Evolutionary conservation across 106 monocot species (phyloP).

Genomic region (Platanthera zijinensis): DNA sequence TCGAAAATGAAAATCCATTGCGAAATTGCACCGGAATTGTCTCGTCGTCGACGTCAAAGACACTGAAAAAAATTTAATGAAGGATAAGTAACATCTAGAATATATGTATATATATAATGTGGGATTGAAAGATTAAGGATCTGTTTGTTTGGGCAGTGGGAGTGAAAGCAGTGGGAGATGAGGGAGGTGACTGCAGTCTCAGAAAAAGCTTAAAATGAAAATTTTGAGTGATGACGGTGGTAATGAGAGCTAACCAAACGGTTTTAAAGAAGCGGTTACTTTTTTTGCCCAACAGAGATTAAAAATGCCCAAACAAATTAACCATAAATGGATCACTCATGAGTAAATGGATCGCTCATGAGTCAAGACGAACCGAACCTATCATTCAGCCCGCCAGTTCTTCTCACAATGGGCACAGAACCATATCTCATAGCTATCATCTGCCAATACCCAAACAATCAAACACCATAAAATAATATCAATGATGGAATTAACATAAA

Average conservation of each 20-base stretch:
- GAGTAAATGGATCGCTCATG: neutral
- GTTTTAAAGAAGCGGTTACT: neutral
- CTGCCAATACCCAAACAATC: slow-evolving; percentile 26
- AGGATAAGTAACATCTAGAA: neutral
- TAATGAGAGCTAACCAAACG: neutral
- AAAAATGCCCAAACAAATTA: too few relatives aligned
- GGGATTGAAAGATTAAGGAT: too few relatives aligned
- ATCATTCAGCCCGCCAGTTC: slow-evolving; percentile 87
- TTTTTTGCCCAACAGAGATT: too few relatives aligned
- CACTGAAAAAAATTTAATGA: slow-evolving; percentile 28
- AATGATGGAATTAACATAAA: neutral
- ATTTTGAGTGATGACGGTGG: too few relatives aligned
- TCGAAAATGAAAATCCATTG: slow-evolving; percentile 84
- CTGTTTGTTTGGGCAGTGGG: too few relatives aligned
- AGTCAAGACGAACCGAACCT: slow-evolving; percentile 21
- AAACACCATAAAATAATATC: neutral
- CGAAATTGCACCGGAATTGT: slow-evolving; percentile 40
- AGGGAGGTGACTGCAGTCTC: too few relatives aligned
- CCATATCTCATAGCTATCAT: slow-evolving; percentile 99
- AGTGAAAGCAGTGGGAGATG: too few relatives aligned
- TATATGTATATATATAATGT: neutral
- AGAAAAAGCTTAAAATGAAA: too few relatives aligned
- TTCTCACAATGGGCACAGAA: slow-evolving; percentile 85
- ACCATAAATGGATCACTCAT: too few relatives aligned
- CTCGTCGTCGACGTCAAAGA: slow-evolving; percentile 81